These are phyloP conservation scores for Acidomyces sp. DNA, from an alignment of 495 filamentous ascomycete genomes.

Conservation along the genomic window DNA sequence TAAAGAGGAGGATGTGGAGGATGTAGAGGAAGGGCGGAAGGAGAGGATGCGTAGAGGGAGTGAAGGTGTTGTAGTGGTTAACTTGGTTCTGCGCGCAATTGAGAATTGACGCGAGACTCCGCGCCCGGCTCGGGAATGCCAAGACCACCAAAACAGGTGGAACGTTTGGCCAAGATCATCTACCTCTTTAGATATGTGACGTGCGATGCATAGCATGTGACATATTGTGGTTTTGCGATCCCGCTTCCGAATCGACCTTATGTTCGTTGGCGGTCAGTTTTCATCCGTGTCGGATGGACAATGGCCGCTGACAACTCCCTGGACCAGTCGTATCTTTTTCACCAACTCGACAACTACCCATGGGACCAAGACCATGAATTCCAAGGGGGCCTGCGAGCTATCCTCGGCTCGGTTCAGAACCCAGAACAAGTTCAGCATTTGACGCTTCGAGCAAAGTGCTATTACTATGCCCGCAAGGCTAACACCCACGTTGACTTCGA, in stretches of 20 bases:
- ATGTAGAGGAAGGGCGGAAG: slow-evolving; percentile 12
- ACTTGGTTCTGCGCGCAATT: not conserved
- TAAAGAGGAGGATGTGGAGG: slow-evolving; percentile 7
- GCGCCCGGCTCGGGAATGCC: too few relatives aligned
- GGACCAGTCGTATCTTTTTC: slow-evolving; percentile 25
- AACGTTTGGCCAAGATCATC: too few relatives aligned
- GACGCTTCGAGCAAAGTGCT: slow-evolving; percentile 35
- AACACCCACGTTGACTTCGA: slow-evolving; percentile 29
- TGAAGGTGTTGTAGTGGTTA: not conserved
- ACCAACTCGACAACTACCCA: slow-evolving; percentile 37
- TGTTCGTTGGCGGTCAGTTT: too few relatives aligned
- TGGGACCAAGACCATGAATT: slow-evolving; percentile 45
- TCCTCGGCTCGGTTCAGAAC: slow-evolving; percentile 32
- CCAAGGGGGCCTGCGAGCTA: slow-evolving; percentile 34
- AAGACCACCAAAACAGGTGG: too few relatives aligned
- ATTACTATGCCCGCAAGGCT: slow-evolving; percentile 34
- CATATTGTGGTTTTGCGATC: too few relatives aligned
- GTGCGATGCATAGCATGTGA: too few relatives aligned
- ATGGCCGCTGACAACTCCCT: too few relatives aligned
- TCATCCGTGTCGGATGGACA: too few relatives aligned
- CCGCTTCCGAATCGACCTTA: too few relatives aligned
- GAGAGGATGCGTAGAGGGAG: slow-evolving; percentile 1
- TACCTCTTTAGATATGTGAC: too few relatives aligned
- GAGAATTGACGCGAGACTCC: not conserved
- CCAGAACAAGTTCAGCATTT: slow-evolving; percentile 33